Evolutionary conservation across 2,329 filamentous ascomycete species (phyloP).

Genomic region (Mollisiaceae sp.): DNA sequence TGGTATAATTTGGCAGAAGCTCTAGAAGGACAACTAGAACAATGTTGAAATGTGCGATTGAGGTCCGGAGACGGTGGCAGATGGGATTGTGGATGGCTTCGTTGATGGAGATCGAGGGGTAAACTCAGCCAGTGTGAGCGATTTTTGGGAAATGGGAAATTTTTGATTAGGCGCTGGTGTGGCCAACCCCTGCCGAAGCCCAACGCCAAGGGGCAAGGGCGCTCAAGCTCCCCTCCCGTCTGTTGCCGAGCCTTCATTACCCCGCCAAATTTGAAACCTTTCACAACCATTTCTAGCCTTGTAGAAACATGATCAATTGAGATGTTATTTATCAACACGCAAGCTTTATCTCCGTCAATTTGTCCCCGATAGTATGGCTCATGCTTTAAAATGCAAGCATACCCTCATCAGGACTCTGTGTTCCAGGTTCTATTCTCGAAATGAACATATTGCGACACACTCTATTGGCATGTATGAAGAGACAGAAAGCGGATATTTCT

Average conservation of each 20-base stretch:
- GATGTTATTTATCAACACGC: too few relatives aligned
- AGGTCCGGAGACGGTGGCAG: neutral
- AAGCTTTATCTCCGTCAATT: too few relatives aligned
- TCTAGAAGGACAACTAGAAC: constrained; percentile 5
- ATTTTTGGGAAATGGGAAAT: constrained; percentile 12
- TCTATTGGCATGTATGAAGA: too few relatives aligned
- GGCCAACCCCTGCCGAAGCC: neutral
- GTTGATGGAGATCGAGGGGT: constrained; percentile 12
- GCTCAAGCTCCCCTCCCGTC: neutral
- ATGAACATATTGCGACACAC: too few relatives aligned
- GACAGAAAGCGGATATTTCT: too few relatives aligned
- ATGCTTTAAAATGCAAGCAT: too few relatives aligned
- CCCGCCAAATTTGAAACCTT: neutral
- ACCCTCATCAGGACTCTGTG: too few relatives aligned
- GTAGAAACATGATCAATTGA: too few relatives aligned
- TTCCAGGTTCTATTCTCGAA: too few relatives aligned
- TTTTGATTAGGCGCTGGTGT: neutral
- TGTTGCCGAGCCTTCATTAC: neutral
- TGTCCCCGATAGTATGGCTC: too few relatives aligned
- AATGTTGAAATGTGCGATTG: neutral
- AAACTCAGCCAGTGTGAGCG: constrained; percentile 5
- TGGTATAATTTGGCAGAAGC: neutral
- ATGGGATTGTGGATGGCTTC: neutral
- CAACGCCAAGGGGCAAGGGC: constrained; percentile 10
- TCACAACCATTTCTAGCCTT: too few relatives aligned